Evolutionary conservation across 495 filamentous ascomycete species (phyloP).

Genomic region (Daldinia concentrica): DNA sequence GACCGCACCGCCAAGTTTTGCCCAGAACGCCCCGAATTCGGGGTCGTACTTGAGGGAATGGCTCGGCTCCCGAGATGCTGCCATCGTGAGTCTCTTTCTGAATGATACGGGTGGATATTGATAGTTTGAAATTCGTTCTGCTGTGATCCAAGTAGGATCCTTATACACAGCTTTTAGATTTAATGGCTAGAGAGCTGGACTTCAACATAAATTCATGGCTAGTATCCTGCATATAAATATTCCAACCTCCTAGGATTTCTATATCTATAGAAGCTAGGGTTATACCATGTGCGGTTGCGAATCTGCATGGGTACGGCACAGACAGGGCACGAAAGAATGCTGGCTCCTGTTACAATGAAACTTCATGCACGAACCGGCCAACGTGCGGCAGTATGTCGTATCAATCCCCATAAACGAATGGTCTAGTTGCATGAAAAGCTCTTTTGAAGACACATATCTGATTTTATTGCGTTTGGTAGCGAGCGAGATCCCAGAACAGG

Average conservation of each 20-base stretch:
- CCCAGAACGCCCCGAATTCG: constrained; percentile 25
- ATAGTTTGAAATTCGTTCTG: neutral
- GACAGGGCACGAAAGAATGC: neutral
- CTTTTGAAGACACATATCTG: neutral
- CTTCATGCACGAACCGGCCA: neutral
- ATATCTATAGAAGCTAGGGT: neutral
- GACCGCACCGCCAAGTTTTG: constrained; percentile 7
- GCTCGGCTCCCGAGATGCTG: neutral
- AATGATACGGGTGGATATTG: neutral
- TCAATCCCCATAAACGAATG: neutral
- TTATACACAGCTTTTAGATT: neutral
- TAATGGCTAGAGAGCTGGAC: neutral
- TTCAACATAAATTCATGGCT: neutral
- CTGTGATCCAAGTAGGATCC: neutral
- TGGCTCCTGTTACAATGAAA: neutral
- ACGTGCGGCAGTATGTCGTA: neutral
- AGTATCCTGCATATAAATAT: neutral
- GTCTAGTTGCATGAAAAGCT: neutral
- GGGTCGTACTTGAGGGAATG: constrained; percentile 23
- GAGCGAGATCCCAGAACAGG: neutral
- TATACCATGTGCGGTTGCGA: neutral
- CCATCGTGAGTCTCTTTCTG: neutral
- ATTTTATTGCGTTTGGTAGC: neutral
- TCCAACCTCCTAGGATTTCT: neutral
- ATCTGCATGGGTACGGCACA: constrained; percentile 2